Evolutionary conservation across 306 rosid genomes (phyloP), one percentile per base, ranked within the genome.

Genomic region (Hippophae tibetana): DNA sequence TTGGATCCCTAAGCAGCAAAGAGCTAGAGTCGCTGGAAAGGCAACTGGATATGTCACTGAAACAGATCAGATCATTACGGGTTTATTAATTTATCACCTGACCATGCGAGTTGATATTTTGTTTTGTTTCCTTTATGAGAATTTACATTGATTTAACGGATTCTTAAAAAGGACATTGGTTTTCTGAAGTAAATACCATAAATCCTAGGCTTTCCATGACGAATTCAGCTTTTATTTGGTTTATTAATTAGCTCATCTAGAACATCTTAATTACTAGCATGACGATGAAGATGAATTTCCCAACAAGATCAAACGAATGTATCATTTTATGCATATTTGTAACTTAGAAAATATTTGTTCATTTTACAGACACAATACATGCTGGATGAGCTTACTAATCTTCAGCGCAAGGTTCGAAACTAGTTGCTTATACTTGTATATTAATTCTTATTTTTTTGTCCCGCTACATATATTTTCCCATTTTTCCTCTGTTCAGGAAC

Each of bases 21-120:
- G 96, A 92, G 55, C 96, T 92, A 1, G 99, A 92, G 64, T 79
- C 89, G 5, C 96, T 92, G 69, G 99, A 92, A 74, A 92, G 88
- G 76, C 96, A 92, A 78, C 84, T 92, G 50, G 99, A 88, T 67
- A 75, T 85, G 58, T 88, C 99, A 57, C 78, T 92, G 74, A 85
- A 84, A 77, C 99, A 81, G 70, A 88, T 92, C 50, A 81, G 99
- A 86, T 85, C 96, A 26, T 86, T 86, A 57, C 75, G 99, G 99
- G 96, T 87, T 43, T 6, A 12, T 18, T 13, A 49, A 14, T 46
- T 5, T 13, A 69, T 7, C 40, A 11, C 25, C 43, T 18, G 10
- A 42, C 7, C 59, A 47, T 5, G 31, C 52, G 7, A 5, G 52
- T 31, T 6, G 26, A 12, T 49, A 31, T 12, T 10, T 7, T 50